Conservation (phyloP, 768 basidiomycete species). For the Tylopilus sp. region DNA sequence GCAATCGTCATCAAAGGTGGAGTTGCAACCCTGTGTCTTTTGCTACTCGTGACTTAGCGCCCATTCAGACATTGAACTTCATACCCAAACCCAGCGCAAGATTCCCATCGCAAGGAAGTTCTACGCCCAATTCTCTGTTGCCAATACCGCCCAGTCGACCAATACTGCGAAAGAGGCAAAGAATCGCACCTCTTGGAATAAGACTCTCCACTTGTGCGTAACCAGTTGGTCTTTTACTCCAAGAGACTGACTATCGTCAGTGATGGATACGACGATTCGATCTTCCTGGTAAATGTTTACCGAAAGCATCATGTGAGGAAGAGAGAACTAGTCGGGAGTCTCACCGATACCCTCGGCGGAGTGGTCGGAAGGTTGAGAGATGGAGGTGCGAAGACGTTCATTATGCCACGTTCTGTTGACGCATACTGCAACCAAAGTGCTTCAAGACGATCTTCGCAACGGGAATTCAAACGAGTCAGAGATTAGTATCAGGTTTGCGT, state of each 20-base stretch:
- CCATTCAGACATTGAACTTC: conserved; percentile 1
- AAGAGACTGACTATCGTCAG: not conserved
- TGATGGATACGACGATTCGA: not conserved
- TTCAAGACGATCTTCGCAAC: not conserved
- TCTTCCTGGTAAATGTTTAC: not conserved
- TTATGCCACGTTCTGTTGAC: not conserved
- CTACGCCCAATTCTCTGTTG: not conserved
- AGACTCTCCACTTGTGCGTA: not conserved
- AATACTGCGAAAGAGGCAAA: not conserved
- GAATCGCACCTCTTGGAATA: not conserved
- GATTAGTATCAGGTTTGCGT: not conserved
- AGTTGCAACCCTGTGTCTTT: no score
- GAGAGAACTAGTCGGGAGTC: not conserved
- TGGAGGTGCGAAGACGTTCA: not conserved
- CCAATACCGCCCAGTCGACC: not conserved
- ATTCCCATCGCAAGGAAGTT: not conserved
- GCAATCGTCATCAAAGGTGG: conserved; percentile 1
- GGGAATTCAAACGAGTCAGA: not conserved
- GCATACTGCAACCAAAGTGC: not conserved
- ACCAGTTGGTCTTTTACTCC: not conserved
- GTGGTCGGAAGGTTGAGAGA: not conserved
- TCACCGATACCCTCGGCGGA: not conserved
- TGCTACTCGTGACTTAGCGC: not conserved
- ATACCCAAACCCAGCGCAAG: not conserved
- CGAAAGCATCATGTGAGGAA: no score